Evolutionary conservation across 495 filamentous ascomycete species (phyloP).

Genomic region (Neurospora sp.): DNA sequence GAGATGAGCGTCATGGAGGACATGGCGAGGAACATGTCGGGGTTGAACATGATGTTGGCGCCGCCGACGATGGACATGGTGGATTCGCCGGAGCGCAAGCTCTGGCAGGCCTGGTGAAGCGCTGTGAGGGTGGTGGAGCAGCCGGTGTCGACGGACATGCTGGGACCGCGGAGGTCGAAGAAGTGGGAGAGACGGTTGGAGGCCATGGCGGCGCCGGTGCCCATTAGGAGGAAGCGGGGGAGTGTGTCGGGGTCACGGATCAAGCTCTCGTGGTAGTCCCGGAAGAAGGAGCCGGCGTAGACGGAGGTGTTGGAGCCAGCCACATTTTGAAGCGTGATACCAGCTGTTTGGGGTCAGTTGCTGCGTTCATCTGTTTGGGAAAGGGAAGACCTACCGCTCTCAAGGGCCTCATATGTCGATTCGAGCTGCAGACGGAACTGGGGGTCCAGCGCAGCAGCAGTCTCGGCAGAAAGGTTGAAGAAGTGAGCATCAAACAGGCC

Average conservation of each 20-base stretch:
- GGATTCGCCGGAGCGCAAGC: conserved; percentile 39
- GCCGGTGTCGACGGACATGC: conserved; percentile 49
- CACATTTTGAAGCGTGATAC: conserved; percentile 22
- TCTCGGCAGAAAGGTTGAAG: conserved; percentile 51
- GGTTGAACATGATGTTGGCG: conserved; percentile 23
- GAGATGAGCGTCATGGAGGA: conserved; percentile 24
- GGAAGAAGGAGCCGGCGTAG: conserved; percentile 35
- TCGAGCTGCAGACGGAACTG: conserved; percentile 46
- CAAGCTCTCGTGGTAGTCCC: conserved; percentile 32
- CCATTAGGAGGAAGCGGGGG: conserved; percentile 38
- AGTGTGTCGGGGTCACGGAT: conserved; percentile 21
- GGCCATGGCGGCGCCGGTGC: conserved; percentile 36
- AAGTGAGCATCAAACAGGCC: conserved; percentile 43
- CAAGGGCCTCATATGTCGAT: conserved; percentile 48
- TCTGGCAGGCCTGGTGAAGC: conserved; percentile 39
- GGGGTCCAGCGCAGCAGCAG: conserved; percentile 37
- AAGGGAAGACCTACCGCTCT: conserved; percentile 29
- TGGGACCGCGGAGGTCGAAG: conserved; percentile 46
- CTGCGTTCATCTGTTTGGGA: neutral
- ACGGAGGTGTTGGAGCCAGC: conserved; percentile 30
- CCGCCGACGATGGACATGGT: conserved; percentile 37
- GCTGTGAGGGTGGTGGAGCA: conserved; percentile 46
- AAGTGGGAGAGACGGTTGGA: conserved; percentile 48
- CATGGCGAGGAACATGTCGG: conserved; percentile 25
- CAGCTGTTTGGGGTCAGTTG: conserved; percentile 14